These are phyloP conservation scores for Neurospora tetraspora DNA, from an alignment of 495 filamentous ascomycete species.

Conservation along the genomic window DNA sequence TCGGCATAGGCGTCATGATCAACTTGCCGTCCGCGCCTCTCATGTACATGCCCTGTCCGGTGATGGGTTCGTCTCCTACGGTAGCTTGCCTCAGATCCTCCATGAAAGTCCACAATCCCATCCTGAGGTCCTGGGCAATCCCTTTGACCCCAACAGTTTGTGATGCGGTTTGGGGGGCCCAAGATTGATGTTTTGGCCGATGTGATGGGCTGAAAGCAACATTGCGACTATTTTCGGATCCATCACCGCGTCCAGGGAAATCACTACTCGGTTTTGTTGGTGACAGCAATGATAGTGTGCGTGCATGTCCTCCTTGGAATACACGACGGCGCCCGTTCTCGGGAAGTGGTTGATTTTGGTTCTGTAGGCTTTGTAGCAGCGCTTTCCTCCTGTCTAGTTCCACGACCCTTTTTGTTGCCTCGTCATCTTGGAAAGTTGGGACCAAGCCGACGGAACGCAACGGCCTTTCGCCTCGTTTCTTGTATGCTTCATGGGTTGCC, in stretches of 20 bases:
- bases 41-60: conserved; percentile 38
- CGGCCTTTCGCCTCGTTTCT: conserved; percentile 58
- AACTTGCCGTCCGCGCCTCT: conserved; percentile 19
- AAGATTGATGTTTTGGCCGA: conserved; percentile 37
- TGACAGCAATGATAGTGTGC: conserved; percentile 78
- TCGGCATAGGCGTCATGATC: conserved; percentile 26
- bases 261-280: conserved; percentile 34
- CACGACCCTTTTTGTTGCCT: conserved; percentile 24
- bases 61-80: conserved; percentile 81
- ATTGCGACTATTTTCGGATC: conserved; percentile 9
- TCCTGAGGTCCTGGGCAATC: conserved; percentile 79
- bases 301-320: conserved; percentile 50
- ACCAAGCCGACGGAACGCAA: conserved; percentile 29
- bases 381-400: conserved; percentile 55
- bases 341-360: conserved; percentile 35
- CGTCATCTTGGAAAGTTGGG: conserved; percentile 25
- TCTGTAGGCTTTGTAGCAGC: conserved; percentile 45
- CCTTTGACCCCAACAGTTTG: conserved; percentile 49
- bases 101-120: conserved; percentile 92
- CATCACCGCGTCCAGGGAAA: conserved; percentile 8
- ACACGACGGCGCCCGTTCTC: conserved; percentile 36
- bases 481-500: conserved; percentile 66
- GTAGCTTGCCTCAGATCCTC: conserved; percentile 93
- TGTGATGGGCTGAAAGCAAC: conserved; percentile 9
- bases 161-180: conserved; percentile 31